Base-by-base conservation (phyloP, 225 moss, liverwort and hornwort species). In the Climacium dendroides region DNA sequence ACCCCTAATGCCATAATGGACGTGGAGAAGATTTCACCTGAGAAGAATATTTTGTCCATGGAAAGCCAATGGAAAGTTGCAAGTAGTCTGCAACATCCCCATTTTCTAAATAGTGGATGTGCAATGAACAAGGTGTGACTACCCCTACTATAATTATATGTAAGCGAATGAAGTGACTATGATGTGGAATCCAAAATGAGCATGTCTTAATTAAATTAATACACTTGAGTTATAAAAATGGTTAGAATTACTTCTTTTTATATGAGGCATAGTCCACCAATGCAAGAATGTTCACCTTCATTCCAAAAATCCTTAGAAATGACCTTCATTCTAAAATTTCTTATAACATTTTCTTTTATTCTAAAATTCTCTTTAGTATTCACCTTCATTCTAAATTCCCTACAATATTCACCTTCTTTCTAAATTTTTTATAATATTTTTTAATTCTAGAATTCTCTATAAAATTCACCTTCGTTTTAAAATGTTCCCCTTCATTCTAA, bases 361-460 rank as follows among this genome's bases (percentile, higher is more conserved):
- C 74, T 73, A 72, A 66, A 2, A 4, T 4, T 2, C 2, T 1
- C 0, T 37, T 7, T 2, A 22, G 7, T 22, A 2, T 9, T 67
- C 22, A 22, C 13, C 37, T 67, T 22, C 67, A 76, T 35, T 76
- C 52, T 50, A 13, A 53, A 5, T 23, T 4, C 6, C 13, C 3
- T 75, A 11, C 17, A 73, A 26, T 20, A 5, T 9, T 23, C 45
- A 15, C 72, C 72, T 45, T 73, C 45, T 30, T 48, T 74, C 47
- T 28, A 30, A 47, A 5, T 67, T 1, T 11, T 10, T 11, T 11
- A 7, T 3, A 66, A n/a, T n/a, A n/a, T n/a, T n/a, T n/a, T n/a
- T 32, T 48, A 7, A 7, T 6, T 74, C 48, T 41, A 5, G 17
- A 26, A 28, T 34, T 13, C 14, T 26, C 34, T 34, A 10, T 2